These are phyloP conservation scores for Venturia aucupariae DNA, from an alignment of 2,329 filamentous ascomycete genomes.

Conservation along the genomic window DNA sequence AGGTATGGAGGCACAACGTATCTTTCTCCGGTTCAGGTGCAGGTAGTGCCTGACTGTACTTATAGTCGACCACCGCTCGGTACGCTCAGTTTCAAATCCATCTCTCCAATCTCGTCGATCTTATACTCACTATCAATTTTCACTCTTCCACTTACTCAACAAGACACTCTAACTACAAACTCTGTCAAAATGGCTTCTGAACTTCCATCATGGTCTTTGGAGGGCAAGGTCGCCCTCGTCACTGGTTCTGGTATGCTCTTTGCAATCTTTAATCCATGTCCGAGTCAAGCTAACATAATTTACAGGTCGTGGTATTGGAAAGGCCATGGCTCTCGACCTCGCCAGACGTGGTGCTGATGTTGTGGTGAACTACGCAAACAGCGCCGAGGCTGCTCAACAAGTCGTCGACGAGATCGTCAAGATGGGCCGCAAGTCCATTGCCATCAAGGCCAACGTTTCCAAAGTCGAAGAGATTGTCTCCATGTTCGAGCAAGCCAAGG, in stretches of 20 bases:
- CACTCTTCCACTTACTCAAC: constrained; percentile 14
- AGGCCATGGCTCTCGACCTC: constrained; percentile 57
- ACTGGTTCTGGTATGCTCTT: constrained; percentile 38
- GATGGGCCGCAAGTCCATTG: constrained; percentile 50
- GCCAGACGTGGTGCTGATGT: constrained; percentile 57
- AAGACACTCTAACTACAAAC: neutral
- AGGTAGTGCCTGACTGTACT: neutral
- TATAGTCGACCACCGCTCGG: constrained; percentile 1
- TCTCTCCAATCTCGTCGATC: neutral
- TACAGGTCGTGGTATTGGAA: constrained; percentile 54
- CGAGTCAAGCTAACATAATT: neutral
- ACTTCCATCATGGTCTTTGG: constrained; percentile 39
- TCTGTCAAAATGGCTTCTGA: constrained; percentile 27
- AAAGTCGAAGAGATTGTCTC: constrained; percentile 53
- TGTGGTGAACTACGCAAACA: constrained; percentile 60
- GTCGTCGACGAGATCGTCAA: constrained; percentile 58
- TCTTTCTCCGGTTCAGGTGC: constrained; percentile 3
- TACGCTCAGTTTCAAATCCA: neutral
- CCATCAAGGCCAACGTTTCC: constrained; percentile 60
- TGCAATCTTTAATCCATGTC: neutral
- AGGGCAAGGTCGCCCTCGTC: constrained; percentile 46
- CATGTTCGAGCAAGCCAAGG: constrained; percentile 54
- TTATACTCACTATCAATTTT: neutral
- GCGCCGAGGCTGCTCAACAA: constrained; percentile 52
- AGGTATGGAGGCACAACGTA: constrained; percentile 9